Evolutionary conservation across 2,329 filamentous ascomycete genomes (phyloP), one percentile per base, ranked within the genome.

Genomic region (Colletotrichum somersetense): DNA sequence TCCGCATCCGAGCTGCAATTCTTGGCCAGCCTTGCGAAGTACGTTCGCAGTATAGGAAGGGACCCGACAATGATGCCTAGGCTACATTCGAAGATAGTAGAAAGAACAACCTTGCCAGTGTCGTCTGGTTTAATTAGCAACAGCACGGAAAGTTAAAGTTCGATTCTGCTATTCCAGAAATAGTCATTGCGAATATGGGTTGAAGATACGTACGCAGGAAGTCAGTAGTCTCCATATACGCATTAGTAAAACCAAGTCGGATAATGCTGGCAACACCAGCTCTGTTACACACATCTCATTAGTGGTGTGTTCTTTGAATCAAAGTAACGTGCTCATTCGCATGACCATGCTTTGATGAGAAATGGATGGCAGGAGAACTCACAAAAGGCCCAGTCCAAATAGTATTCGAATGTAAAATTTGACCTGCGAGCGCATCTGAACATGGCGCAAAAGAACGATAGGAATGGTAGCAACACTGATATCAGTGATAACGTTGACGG

Each of bases 401-500:
- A 78, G 72, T 0, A 77, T 35, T 11, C 48, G 68, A 0, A 77
- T 75, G 0, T 75, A 74, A 3, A 77, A 23, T 55, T 78, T 78
- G 16, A 78, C 69, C 10, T 66, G 71, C 0, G 64, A 63, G 40
- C 75, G 76, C 77, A 79, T 77, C 58, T 79, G 76, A 2, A 79
- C 55, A 2, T 77, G 76, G 65, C 77, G 77, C 0, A 79, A 64
- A 35, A 80, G 46, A 2, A 80, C 74, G 5, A 80, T 66, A 0
- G 77, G 63, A 3, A 81, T 74, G 1, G 77, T 75, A 0, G 68
- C 67, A 3, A 80, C 56, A 0, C 67, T 71, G 61, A 76, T 75
- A 40, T 81, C 79, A 0, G 79, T 80, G 1, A 79, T 30, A 1
- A 81, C 78, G 33, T 81, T 80, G 20, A 75, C 71, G 2, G 74